Percentiles rank a stretch among this genome's conserved stretches.
Conservation (phyloP, 2,329 filamentous ascomycete genomes). For the Neurospora crassa region DNA sequence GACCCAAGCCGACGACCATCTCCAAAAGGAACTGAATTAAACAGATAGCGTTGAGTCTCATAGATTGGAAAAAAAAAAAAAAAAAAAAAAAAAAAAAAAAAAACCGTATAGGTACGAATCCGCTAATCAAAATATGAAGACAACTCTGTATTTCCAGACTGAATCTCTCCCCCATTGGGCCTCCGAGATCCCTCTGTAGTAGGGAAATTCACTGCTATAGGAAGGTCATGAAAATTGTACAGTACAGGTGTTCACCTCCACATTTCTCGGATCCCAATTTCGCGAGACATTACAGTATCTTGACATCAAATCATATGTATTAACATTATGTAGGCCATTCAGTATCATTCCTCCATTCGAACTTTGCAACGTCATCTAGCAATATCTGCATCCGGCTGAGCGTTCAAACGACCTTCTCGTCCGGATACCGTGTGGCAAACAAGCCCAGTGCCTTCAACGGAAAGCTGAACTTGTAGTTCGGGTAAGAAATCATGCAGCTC, state of each 20-base stretch:
- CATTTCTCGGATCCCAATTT: background rate
- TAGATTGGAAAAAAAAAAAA: background rate
- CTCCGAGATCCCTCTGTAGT: background rate
- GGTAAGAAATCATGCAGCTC: conserved; percentile 98
- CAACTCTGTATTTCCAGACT: background rate
- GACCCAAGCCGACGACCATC: background rate
- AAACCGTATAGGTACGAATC: background rate
- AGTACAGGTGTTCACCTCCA: background rate
- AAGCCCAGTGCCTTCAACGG: conserved; percentile 88
- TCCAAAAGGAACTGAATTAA: background rate
- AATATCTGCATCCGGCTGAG: background rate
- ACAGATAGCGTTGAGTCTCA: background rate
- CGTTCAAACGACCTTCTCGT: conserved; percentile 40
- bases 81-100: background rate
- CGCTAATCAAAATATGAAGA: background rate
- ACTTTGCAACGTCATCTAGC: background rate
- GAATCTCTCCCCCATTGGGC: background rate
- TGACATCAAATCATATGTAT: background rate
- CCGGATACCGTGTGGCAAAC: conserved; percentile 65
- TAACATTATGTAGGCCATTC: background rate
- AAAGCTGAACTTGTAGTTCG: conserved; percentile 98
- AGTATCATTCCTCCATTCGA: background rate
- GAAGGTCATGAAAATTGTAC: background rate
- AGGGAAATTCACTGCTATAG: background rate
- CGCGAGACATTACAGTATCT: background rate